Evolutionary conservation across 257 asterid species (phyloP).

Genomic region (Sherardia arvensis): DNA sequence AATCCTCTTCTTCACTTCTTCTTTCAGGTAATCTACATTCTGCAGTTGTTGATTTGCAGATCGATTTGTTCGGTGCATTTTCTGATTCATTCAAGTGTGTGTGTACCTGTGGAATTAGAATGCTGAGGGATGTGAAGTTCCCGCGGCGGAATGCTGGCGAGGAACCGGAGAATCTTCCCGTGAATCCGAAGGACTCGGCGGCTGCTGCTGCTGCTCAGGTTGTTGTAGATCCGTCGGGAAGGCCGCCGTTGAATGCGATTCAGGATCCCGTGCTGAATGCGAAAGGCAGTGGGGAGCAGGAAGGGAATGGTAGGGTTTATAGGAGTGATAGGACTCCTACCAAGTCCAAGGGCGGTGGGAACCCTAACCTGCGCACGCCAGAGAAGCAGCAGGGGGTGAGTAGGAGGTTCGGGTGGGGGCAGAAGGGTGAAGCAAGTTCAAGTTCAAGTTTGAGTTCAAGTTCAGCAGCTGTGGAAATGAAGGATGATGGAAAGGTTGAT

Average conservation of each 20-base stretch:
- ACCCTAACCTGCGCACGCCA: conserved; percentile 51
- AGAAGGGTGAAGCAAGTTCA: conserved; percentile 44
- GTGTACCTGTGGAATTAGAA: conserved; percentile 24
- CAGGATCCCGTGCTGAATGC: conserved; percentile 47
- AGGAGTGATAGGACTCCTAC: conserved; percentile 58
- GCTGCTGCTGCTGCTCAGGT: conserved; percentile 43
- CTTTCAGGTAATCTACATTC: conserved; percentile 41
- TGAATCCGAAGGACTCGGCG: conserved; percentile 44
- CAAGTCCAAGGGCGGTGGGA: conserved; percentile 39
- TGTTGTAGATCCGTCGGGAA: conserved; percentile 47
- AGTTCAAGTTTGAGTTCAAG: neutral
- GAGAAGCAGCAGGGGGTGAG: conserved; percentile 62
- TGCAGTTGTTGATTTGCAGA: neutral
- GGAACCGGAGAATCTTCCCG: conserved; percentile 81
- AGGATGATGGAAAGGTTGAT: conserved; percentile 49
- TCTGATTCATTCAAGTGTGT: neutral
- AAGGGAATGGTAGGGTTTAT: conserved; percentile 29
- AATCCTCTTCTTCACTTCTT: conserved; percentile 47
- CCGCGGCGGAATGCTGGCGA: conserved; percentile 62
- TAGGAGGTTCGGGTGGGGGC: conserved; percentile 49
- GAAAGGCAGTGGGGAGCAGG: conserved; percentile 37
- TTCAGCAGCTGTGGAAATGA: conserved; percentile 27
- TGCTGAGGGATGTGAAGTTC: conserved; percentile 84
- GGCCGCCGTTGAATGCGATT: conserved; percentile 78
- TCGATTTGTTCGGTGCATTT: neutral